Evolutionary conservation across 169 alveolate species (phyloP), one percentile per base, ranked within the genome.

Genomic region (Plasmodium gaboni): DNA sequence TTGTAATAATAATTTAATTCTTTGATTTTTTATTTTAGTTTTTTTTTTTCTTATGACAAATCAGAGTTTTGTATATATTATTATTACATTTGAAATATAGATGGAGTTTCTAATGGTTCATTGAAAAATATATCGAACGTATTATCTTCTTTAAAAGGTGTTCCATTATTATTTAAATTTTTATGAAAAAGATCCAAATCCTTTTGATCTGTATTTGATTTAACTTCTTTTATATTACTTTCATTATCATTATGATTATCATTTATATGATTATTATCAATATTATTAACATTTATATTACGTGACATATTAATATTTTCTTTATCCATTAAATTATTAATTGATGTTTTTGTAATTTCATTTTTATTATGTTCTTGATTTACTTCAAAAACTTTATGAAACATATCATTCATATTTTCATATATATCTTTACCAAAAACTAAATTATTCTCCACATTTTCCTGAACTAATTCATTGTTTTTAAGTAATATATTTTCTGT

Each of bases 101-200:
- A 64, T 63, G 89, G 89, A 24, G 89, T 78, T 64, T 68, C 89
- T 44, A 78, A 50, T 32, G 76, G 57, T 38, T 78, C 89, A 57
- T 59, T 78, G 53, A 78, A 78, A 69, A 78, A 78, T 15, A 78
- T 50, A 78, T 78, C 89, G 65, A 78, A 78, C 12, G 67, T 64
- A 50, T 65, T 78, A 19, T 78, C 89, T 57, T 78, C 89, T 72
- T 78, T 78, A 24, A 65, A 48, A 32, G 89, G 64, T 13, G 89
- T 22, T 22, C n/a, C 22, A 64, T 13, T 69, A 65, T 64, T 65
- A 38, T 8, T 13, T 10, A 61, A 42, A 26, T 55, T 8, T 55
- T 51, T 64, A 57, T 78, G 46, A 32, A 78, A 48, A n/a, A 59
- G 44, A 10, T 78, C 73, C 7, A 19, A 13, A 69, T 64, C 53